Evolutionary conservation across 106 monocot genomes (phyloP).

Genomic region (Xerophyta viscosa): DNA sequence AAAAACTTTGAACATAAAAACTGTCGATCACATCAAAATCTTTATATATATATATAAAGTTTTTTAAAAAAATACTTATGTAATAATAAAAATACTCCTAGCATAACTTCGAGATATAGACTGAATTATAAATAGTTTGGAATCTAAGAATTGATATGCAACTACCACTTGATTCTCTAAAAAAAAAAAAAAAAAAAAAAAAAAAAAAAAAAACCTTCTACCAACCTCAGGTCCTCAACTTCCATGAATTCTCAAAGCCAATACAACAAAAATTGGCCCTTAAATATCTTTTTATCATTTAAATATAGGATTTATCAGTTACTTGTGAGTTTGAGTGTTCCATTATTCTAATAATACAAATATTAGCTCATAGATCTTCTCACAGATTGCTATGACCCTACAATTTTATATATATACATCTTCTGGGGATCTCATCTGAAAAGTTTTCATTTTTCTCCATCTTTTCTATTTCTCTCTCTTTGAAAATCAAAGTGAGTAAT

Average conservation of each 20-base stretch:
- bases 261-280: background rate
- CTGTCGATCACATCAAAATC: no score
- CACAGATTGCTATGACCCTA: conserved; percentile 5
- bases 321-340: conserved; percentile 5
- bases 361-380: conserved; percentile 9
- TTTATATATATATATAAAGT: no score
- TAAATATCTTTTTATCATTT: background rate
- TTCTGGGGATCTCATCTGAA: background rate
- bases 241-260: no score
- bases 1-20: no score
- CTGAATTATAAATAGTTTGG: no score
- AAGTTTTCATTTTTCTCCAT: background rate
- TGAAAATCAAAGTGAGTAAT: conserved; percentile 4
- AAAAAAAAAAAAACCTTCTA: background rate
- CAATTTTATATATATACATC: no score
- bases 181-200: background rate
- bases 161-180: no score
- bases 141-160: no score
- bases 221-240: no score
- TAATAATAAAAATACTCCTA: no score
- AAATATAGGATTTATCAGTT: background rate
- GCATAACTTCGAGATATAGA: no score
- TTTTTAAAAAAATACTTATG: no score
- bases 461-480: background rate
- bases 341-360: conserved; percentile 5